phyloP scores from a whole-genome alignment of 2,329 filamentous ascomycete genomes.

The Calonectria fujianensis region DNA sequence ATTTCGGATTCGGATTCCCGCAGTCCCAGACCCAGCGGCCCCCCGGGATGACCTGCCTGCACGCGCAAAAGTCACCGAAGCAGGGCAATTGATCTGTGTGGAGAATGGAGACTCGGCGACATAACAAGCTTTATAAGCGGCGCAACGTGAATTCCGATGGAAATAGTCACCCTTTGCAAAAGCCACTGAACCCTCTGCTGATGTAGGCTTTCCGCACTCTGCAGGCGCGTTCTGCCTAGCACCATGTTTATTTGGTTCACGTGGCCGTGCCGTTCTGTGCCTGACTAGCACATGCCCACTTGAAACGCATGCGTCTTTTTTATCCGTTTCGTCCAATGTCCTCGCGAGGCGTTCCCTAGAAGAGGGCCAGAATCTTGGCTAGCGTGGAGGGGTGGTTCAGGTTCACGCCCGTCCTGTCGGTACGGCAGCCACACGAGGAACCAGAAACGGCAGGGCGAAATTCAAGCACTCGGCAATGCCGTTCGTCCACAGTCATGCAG shows the following conservation, averaged over 20 bases:
- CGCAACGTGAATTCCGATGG: too few species aligned
- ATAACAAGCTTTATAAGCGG: not conserved
- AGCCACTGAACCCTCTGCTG: not conserved
- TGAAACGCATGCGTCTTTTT: constrained; percentile 8
- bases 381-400: not conserved
- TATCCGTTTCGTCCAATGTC: not conserved
- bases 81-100: constrained; percentile 5
- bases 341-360: constrained; percentile 2
- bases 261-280: not conserved
- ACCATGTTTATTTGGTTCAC: not conserved
- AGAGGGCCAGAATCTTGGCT: constrained; percentile 9
- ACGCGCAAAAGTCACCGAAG: not conserved
- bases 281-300: not conserved
- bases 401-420: not conserved
- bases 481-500: not conserved
- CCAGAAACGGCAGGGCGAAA: not conserved
- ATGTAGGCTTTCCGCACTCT: not conserved
- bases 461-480: not conserved
- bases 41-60: not conserved
- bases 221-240: not conserved
- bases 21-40: not conserved
- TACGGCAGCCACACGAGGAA: not conserved
- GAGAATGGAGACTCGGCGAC: not conserved
- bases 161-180: too few species aligned
- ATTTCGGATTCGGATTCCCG: not conserved